Evolutionary conservation across 306 rosid species (phyloP), one percentile per base, ranked within the genome.

Genomic region (Casuarina equisetifolia): DNA sequence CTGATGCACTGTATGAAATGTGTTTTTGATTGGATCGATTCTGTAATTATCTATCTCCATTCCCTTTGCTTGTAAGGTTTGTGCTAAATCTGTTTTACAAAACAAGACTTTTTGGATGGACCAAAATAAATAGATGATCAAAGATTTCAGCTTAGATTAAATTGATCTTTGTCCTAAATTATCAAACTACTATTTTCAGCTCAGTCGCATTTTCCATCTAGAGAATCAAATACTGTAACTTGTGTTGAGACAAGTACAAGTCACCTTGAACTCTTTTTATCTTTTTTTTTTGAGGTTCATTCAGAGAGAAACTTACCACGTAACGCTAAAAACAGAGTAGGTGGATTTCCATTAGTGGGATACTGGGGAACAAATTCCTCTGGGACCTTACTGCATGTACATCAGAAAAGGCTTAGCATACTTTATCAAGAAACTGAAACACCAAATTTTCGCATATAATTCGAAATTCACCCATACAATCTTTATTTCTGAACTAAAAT

Each of bases 341-440:
- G 99, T 74, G 99, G 99, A 80, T 95, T 95, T 83, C 94, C 99
- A 87, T 95, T 91, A 71, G 96, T 87, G 79, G 97, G 96, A 86
- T 86, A 80, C 79, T 95, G 99, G 78, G 95, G 85, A 85, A 95
- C 88, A 84, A 86, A 95, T 80, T 92, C 96, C 50, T 85, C 89
- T 4, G 99, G 99, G 57, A 92, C 94, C 91, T 89, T 84, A 84
- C 97, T 95, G 95, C 86, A 89, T 72, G 77, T 58, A 66, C 81
- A 72, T 48, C 19, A 43, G 44, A 69, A 84, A 86, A 74, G 55
- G 76, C 80, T 61, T 39, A 53, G 38, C 73, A 80, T 84, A 82
- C 78, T 69, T 15, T 39, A 80, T 20, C 19, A 35, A 20, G 72
- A 70, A 43, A 74, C 78, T 63, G 72, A 58, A 72, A 79, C 73